Evolutionary conservation across 1,139 yeast genomes (phyloP).

Genomic region (Pichia cactophila): DNA sequence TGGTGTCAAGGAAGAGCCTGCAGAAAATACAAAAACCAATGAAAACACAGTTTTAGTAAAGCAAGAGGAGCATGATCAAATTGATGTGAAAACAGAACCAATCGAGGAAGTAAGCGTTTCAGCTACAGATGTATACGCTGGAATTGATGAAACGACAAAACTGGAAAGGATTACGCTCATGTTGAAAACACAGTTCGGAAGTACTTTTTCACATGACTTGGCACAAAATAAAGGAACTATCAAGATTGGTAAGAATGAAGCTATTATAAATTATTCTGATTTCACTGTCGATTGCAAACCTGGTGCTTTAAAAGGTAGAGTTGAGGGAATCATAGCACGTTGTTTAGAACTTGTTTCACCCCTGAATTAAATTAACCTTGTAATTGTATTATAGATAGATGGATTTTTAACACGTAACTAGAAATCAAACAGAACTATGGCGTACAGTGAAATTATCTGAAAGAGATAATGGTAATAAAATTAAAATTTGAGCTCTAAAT

Average conservation of each 20-base stretch:
- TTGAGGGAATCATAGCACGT: conserved; percentile 70
- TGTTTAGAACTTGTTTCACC: conserved; percentile 85
- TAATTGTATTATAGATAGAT: not conserved
- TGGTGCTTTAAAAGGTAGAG: conserved; percentile 70
- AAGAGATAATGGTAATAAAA: too few relatives aligned
- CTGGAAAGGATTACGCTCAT: conserved; percentile 55
- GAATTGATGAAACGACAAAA: not conserved
- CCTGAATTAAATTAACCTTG: conserved; percentile 28
- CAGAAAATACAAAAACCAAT: not conserved
- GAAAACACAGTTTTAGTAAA: not conserved
- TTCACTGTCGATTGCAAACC: conserved; percentile 72
- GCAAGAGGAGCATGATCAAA: not conserved
- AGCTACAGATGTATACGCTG: not conserved
- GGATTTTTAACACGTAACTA: not conserved
- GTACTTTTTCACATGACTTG: conserved; percentile 41
- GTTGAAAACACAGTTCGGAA: conserved; percentile 83
- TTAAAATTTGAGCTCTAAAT: too few relatives aligned
- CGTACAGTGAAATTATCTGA: too few relatives aligned
- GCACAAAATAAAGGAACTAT: conserved; percentile 40
- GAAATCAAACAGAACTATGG: not conserved
- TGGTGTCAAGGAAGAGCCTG: not conserved
- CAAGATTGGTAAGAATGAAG: conserved; percentile 66
- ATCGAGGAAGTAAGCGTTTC: not conserved
- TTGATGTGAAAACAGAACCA: not conserved
- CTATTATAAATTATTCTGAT: conserved; percentile 55